Evolutionary conservation across 2,329 filamentous ascomycete species (phyloP).

Genomic region (Trichoderma pleuroti): DNA sequence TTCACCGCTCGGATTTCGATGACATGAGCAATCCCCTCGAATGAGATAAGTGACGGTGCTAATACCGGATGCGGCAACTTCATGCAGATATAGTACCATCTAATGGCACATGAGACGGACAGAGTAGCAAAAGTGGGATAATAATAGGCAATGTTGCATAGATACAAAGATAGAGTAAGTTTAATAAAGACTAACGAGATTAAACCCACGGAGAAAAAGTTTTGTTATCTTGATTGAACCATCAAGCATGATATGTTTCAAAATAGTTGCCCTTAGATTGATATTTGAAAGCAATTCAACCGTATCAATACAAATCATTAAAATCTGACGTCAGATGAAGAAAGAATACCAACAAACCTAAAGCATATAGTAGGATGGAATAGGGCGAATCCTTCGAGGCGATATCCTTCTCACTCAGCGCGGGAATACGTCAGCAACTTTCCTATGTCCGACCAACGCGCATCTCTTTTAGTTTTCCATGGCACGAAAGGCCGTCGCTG

Average conservation of each 20-base stretch:
- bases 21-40: background rate
- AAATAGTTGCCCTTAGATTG: background rate
- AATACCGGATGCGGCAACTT: background rate
- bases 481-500: accelerated
- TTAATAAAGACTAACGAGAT: background rate
- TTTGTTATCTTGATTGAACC: background rate
- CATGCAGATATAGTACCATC: background rate
- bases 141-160: no score
- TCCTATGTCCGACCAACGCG: background rate
- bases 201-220: background rate
- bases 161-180: background rate
- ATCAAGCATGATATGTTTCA: background rate
- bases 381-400: background rate
- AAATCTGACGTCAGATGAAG: background rate
- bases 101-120: background rate
- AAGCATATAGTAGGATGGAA: background rate
- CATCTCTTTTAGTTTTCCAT: background rate
- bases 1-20: background rate
- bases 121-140: background rate
- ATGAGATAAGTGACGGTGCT: background rate
- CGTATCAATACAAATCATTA: background rate
- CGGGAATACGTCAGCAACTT: background rate
- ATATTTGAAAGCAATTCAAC: background rate
- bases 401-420: background rate
- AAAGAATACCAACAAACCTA: background rate